Evolutionary conservation across 2,329 filamentous ascomycete species (phyloP).

Genomic region (Zasmidium citrigriseum): DNA sequence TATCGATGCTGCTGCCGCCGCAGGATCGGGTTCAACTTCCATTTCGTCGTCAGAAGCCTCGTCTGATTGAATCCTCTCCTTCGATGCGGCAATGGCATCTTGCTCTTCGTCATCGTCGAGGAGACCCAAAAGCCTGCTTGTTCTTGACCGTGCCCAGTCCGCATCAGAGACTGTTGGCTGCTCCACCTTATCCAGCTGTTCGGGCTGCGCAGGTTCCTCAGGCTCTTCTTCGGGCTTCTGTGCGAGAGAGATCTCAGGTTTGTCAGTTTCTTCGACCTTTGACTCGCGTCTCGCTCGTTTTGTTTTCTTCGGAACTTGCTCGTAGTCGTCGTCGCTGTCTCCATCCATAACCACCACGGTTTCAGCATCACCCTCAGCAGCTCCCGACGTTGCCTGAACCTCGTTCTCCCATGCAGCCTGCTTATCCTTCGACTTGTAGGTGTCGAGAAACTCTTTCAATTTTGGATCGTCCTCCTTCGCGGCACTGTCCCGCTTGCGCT

Average conservation of each 20-base stretch:
- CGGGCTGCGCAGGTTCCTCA: slow-evolving; percentile 10
- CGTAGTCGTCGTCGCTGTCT: slow-evolving; percentile 72
- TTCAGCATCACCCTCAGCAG: slow-evolving; percentile 16
- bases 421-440: slow-evolving; percentile 67
- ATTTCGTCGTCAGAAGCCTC: slow-evolving; percentile 1
- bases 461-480: slow-evolving; percentile 61
- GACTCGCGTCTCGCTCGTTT: slow-evolving; percentile 33
- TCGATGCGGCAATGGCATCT: background rate
- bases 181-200: slow-evolving; percentile 20
- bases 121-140: slow-evolving; percentile 81
- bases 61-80: slow-evolving; percentile 5
- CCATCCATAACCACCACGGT: slow-evolving; percentile 35
- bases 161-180: slow-evolving; percentile 64
- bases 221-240: background rate
- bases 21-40: slow-evolving; percentile 3
- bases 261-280: background rate
- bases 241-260: background rate
- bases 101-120: slow-evolving; percentile 69
- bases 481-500: slow-evolving; percentile 66
- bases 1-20: slow-evolving; percentile 11
- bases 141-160: slow-evolving; percentile 90
- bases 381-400: slow-evolving; percentile 27
- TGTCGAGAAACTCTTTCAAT: slow-evolving; percentile 79
- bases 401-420: slow-evolving; percentile 57
- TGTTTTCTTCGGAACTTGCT: slow-evolving; percentile 56